A percentile compares a stretch with the other conserved stretches of the same genome.
Evolutionary conservation across 495 filamentous ascomycete genomes (phyloP).

Genomic region (Xylaria grammica): DNA sequence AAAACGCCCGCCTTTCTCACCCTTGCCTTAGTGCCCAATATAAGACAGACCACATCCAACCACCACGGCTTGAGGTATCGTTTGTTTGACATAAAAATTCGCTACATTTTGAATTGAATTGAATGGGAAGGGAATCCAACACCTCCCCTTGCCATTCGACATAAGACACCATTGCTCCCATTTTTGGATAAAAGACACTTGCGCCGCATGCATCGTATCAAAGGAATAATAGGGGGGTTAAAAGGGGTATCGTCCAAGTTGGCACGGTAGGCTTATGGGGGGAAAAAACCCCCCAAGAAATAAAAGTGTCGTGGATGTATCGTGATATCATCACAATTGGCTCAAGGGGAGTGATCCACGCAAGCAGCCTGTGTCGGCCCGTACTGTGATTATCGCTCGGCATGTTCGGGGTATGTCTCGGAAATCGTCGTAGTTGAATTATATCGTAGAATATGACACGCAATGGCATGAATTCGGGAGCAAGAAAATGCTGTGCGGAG

Average conservation of each 20-base stretch:
- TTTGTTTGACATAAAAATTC: constrained; percentile 14
- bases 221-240: background rate
- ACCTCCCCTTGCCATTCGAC: background rate
- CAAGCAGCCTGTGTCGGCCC: background rate
- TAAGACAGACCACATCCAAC: background rate
- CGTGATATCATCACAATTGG: background rate
- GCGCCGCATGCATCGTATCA: constrained; percentile 13
- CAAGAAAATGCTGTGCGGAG: background rate
- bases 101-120: constrained; percentile 10
- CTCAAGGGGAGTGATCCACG: background rate
- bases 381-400: background rate
- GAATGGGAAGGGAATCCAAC: too few relatives aligned
- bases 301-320: background rate
- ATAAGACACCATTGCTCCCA: constrained; percentile 6
- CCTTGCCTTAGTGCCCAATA: constrained; percentile 5
- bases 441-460: background rate
- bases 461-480: background rate
- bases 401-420: background rate
- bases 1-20: background rate
- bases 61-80: constrained; percentile 14
- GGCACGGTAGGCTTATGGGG: background rate
- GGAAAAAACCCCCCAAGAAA: background rate
- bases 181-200: constrained; percentile 8
- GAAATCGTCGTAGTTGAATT: background rate
- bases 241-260: background rate